Conservation (phyloP, 2,329 filamentous ascomycete genomes). For the Aspergillus quadricinctus region DNA sequence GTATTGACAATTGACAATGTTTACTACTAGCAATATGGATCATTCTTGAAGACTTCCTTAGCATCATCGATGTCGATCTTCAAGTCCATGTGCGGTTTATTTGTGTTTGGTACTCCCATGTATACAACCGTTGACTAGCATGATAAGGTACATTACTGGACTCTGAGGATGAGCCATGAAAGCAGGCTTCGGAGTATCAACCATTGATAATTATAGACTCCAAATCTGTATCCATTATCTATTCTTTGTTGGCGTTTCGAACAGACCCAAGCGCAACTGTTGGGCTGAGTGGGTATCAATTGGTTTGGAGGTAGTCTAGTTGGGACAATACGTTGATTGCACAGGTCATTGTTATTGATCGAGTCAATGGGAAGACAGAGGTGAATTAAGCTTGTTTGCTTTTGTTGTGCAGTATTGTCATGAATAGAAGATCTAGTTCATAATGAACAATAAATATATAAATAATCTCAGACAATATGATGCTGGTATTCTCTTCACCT, state of each 20-base stretch:
- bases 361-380: background rate
- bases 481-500: background rate
- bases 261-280: constrained; percentile 1
- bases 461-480: background rate
- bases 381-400: background rate
- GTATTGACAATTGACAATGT: background rate
- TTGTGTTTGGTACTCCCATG: background rate
- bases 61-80: background rate
- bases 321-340: background rate
- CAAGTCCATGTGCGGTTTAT: background rate
- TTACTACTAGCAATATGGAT: background rate
- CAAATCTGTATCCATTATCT: background rate
- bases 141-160: background rate
- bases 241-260: constrained; percentile 1
- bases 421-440: background rate
- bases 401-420: background rate
- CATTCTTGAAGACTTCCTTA: background rate
- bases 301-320: background rate
- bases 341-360: background rate
- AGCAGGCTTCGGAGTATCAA: background rate
- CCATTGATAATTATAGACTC: background rate
- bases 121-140: background rate
- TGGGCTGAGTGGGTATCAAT: constrained; percentile 6
- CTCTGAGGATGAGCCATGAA: background rate
- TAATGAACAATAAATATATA: background rate